These are phyloP conservation scores for Spergularia marina DNA, from an alignment of 148 eudicot species.

Conservation along the genomic window DNA sequence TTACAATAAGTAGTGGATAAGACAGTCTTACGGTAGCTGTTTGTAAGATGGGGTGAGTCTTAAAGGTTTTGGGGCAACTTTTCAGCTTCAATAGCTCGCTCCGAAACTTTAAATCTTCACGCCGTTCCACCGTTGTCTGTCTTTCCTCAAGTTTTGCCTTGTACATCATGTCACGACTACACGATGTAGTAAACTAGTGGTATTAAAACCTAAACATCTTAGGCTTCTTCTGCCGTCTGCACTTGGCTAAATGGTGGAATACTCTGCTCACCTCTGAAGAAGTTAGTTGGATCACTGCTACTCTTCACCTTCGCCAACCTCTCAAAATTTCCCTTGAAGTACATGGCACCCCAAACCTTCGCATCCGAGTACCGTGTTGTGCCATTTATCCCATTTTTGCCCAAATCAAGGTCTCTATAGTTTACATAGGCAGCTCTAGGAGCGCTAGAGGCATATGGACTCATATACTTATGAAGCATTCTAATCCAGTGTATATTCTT, in stretches of 20 bases:
- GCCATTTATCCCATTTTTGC: constrained; percentile 25
- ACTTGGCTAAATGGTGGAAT: constrained; percentile 24
- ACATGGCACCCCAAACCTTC: constrained; percentile 21
- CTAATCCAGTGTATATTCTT: constrained; percentile 23
- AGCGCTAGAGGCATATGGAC: constrained; percentile 26
- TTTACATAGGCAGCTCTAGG: constrained; percentile 37
- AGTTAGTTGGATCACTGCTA: constrained; percentile 22
- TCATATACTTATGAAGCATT: constrained; percentile 26
- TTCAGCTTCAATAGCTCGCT: no score
- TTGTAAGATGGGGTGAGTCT: no score
- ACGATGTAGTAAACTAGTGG: not conserved
- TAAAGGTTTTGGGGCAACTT: no score
- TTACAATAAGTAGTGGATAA: no score
- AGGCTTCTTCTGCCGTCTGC: not conserved
- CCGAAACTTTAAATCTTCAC: no score
- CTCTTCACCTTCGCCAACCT: constrained; percentile 32
- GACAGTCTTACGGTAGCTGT: no score
- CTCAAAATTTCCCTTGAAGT: constrained; percentile 29
- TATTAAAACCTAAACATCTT: not conserved
- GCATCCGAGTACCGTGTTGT: constrained; percentile 22
- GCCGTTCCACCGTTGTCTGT: no score
- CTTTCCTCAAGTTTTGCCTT: no score
- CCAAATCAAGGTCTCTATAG: constrained; percentile 38
- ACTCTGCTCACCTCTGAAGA: constrained; percentile 31
- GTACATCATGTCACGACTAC: not conserved